Percentiles rank a stretch among this genome's conserved stretches.
phyloP scores from a whole-genome alignment of 2,329 filamentous ascomycete species.

The Cladophialophora carrionii region DNA sequence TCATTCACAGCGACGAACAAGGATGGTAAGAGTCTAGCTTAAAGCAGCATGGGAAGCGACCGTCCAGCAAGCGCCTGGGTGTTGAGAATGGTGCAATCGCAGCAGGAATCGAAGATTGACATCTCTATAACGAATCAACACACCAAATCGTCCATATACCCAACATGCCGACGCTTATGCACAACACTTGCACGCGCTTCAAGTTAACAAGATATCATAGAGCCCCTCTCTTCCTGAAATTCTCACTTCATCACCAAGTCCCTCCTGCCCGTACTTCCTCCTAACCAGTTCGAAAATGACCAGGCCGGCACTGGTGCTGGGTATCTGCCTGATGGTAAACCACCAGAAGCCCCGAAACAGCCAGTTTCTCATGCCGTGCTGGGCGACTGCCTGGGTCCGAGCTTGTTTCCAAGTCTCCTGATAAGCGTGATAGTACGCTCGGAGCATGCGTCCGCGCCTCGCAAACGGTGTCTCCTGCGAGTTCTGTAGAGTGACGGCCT shows the following conservation, averaged over 20 bases:
- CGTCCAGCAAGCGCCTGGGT: no score
- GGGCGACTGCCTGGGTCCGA: conserved; percentile 54
- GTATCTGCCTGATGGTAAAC: conserved; percentile 62
- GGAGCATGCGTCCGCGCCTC: conserved; percentile 51
- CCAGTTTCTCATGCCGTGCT: conserved; percentile 58
- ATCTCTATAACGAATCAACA: not conserved
- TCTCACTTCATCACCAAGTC: conserved; percentile 54
- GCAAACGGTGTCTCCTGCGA: conserved; percentile 28
- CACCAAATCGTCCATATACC: not conserved
- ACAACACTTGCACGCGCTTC: not conserved
- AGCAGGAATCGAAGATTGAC: not conserved
- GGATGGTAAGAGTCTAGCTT: no score
- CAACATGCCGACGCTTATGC: not conserved
- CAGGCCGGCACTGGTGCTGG: conserved; percentile 65
- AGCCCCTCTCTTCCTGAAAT: conserved; percentile 55
- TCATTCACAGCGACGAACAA: no score
- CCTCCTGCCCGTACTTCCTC: conserved; percentile 59
- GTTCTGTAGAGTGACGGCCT: conserved; percentile 45
- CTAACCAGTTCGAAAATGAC: conserved; percentile 68
- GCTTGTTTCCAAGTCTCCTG: conserved; percentile 60
- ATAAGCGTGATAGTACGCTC: conserved; percentile 63
- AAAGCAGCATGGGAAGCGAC: no score
- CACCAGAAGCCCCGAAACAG: conserved; percentile 62
- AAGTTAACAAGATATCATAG: conserved; percentile 60
- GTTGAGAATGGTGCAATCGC: no score